A percentile compares a stretch with the other conserved stretches of the same genome.
phyloP scores from a whole-genome alignment of 169 alveolate species.

The Plasmodium blacklocki region DNA sequence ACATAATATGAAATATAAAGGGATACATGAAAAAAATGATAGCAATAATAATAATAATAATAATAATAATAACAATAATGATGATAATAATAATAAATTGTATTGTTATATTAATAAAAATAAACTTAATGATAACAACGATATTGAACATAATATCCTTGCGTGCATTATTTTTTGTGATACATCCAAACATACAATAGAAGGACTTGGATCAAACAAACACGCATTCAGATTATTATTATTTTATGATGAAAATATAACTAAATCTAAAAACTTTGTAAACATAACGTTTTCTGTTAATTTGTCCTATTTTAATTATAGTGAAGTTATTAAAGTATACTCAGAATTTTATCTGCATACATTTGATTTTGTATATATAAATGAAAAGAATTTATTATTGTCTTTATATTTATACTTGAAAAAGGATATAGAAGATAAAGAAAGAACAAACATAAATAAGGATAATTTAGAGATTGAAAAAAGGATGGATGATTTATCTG shows the following conservation, averaged over 20 bases:
- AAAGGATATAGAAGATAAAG: constrained; percentile 11
- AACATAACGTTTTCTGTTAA: constrained; percentile 29
- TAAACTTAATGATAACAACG: neutral
- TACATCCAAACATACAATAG: constrained; percentile 10
- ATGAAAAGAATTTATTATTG: constrained; percentile 44
- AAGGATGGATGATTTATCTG: neutral
- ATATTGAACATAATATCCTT: constrained; percentile 1
- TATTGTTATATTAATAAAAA: neutral
- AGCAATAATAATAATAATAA: neutral
- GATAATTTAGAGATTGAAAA: neutral
- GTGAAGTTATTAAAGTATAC: constrained; percentile 33
- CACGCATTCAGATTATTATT: constrained; percentile 48
- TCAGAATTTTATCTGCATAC: constrained; percentile 34
- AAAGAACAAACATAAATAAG: neutral
- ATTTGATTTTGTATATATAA: constrained; percentile 56
- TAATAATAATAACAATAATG: neutral
- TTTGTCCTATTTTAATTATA: constrained; percentile 35
- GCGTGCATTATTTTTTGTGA: constrained; percentile 33
- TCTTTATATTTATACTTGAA: constrained; percentile 36
- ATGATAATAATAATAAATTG: neutral
- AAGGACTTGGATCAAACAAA: constrained; percentile 29
- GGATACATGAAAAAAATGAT: constrained; percentile 5
- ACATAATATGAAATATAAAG: neutral
- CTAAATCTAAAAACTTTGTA: constrained; percentile 45
- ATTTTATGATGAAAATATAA: constrained; percentile 45